Percentiles rank a stretch among this genome's conserved stretches.
Conservation (phyloP, 106 monocot species). For the Acorus calamus region DNA sequence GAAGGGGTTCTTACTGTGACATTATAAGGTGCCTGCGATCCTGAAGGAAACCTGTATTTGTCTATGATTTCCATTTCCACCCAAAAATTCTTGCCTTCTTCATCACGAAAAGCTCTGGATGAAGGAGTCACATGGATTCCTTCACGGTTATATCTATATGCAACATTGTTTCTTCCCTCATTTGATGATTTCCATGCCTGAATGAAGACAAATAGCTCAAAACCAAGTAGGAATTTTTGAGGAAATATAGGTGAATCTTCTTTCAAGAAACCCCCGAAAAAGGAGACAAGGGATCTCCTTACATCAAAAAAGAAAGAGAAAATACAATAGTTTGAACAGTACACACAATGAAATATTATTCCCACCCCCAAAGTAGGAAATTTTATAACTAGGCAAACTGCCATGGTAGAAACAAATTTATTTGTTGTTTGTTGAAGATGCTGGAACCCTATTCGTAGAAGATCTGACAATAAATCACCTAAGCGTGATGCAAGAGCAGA, state of each 20-base stretch:
- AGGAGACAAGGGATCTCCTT: too few species aligned
- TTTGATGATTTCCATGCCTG: slow-evolving; percentile 86
- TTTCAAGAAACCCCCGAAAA: too few species aligned
- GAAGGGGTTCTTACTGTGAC: slow-evolving; percentile 55
- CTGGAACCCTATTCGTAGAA: too few species aligned
- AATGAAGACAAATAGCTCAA: neutral
- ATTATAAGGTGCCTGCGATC: slow-evolving; percentile 95
- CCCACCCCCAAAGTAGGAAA: too few species aligned
- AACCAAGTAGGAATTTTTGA: neutral
- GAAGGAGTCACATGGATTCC: slow-evolving; percentile 65
- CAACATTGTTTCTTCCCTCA: slow-evolving; percentile 86
- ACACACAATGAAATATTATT: too few species aligned
- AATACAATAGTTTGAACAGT: too few species aligned
- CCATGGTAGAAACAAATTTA: too few species aligned
- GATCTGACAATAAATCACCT: too few species aligned
- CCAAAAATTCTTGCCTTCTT: slow-evolving; percentile 98
- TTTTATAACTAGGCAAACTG: too few species aligned
- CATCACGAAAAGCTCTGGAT: slow-evolving; percentile 82
- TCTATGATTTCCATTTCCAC: slow-evolving; percentile 89
- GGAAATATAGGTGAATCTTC: neutral
- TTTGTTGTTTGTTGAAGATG: too few species aligned
- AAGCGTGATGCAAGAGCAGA: too few species aligned
- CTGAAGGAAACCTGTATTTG: slow-evolving; percentile 70
- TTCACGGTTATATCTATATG: slow-evolving; percentile 66
- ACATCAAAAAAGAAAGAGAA: too few species aligned